Evolutionary conservation across 2,329 filamentous ascomycete genomes (phyloP).

Genomic region (Fusarium sp.): DNA sequence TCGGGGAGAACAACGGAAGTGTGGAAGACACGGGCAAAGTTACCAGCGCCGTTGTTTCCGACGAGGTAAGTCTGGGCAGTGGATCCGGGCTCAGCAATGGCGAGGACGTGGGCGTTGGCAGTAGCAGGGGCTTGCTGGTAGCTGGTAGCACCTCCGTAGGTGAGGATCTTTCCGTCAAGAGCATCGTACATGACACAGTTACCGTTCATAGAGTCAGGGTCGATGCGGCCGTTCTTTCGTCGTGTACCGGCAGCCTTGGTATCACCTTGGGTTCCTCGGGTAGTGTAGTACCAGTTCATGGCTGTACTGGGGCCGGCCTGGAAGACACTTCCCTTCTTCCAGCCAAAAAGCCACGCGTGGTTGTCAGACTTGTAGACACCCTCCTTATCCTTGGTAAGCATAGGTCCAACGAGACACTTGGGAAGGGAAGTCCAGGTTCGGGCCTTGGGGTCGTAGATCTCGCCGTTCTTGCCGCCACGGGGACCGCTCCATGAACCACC

Average conservation of each 20-base stretch:
- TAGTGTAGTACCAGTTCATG: conserved; percentile 67
- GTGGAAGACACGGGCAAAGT: conserved; percentile 54
- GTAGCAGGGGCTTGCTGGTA: conserved; percentile 57
- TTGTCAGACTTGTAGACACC: conserved; percentile 57
- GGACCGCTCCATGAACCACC: conserved; percentile 38
- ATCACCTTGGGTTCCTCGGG: conserved; percentile 39
- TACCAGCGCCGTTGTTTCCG: conserved; percentile 21
- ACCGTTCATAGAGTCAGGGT: conserved; percentile 65
- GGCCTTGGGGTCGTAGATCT: conserved; percentile 31
- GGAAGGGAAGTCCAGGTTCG: conserved; percentile 26
- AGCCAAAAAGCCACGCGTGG: conserved; percentile 47
- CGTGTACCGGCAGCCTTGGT: conserved; percentile 43
- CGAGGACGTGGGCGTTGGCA: conserved; percentile 61
- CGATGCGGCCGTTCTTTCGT: conserved; percentile 48
- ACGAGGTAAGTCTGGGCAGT: conserved; percentile 14
- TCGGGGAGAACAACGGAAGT: conserved; percentile 62
- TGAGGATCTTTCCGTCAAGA: conserved; percentile 66
- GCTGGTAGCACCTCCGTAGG: conserved; percentile 60
- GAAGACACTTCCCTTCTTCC: conserved; percentile 61
- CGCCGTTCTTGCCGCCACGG: conserved; percentile 31
- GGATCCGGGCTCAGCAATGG: conserved; percentile 50
- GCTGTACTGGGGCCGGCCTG: conserved; percentile 63
- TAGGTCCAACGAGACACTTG: conserved; percentile 57
- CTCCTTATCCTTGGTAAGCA: conserved; percentile 55
- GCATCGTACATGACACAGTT: conserved; percentile 69